These are phyloP conservation scores for Danielia oregonensis DNA, from an alignment of 805 yeast species.

Conservation along the genomic window DNA sequence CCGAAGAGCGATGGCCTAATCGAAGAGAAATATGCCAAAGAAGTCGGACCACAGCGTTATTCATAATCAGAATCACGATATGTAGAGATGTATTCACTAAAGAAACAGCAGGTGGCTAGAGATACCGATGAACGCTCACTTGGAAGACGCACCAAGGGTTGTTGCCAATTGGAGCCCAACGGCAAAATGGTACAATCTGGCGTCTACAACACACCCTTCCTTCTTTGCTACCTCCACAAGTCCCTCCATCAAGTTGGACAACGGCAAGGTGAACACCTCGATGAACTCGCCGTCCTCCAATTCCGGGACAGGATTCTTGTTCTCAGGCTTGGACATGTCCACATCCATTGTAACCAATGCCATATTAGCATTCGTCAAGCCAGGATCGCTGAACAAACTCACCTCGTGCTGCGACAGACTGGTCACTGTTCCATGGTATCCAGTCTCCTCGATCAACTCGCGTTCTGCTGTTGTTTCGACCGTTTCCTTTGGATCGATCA, in stretches of 20 bases:
- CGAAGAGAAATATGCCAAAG: too few species aligned
- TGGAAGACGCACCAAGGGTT: too few species aligned
- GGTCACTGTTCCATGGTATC: constrained; percentile 68
- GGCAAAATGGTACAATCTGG: constrained; percentile 83
- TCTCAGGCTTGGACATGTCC: constrained; percentile 64
- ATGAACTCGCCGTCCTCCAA: constrained; percentile 91
- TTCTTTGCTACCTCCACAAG: constrained; percentile 45
- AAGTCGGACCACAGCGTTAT: too few species aligned
- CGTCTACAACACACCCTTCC: constrained; percentile 79
- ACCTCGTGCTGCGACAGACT: constrained; percentile 16
- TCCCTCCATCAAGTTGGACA: constrained; percentile 52
- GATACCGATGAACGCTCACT: too few species aligned
- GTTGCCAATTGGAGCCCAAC: constrained; percentile 66
- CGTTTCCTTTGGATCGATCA: constrained; percentile 80
- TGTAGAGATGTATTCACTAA: too few species aligned
- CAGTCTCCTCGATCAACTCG: constrained; percentile 90
- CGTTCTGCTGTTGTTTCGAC: constrained; percentile 79
- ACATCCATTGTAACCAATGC: constrained; percentile 74
- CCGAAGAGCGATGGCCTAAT: too few species aligned
- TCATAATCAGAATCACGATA: too few species aligned
- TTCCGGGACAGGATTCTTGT: constrained; percentile 64
- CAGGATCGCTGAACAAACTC: constrained; percentile 71
- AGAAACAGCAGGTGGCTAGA: too few species aligned
- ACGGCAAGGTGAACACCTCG: constrained; percentile 76
- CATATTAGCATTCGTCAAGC: constrained; percentile 82